Conservation (phyloP, 108 stramenopile genomes). For the Aurantiochytrium sp. region DNA sequence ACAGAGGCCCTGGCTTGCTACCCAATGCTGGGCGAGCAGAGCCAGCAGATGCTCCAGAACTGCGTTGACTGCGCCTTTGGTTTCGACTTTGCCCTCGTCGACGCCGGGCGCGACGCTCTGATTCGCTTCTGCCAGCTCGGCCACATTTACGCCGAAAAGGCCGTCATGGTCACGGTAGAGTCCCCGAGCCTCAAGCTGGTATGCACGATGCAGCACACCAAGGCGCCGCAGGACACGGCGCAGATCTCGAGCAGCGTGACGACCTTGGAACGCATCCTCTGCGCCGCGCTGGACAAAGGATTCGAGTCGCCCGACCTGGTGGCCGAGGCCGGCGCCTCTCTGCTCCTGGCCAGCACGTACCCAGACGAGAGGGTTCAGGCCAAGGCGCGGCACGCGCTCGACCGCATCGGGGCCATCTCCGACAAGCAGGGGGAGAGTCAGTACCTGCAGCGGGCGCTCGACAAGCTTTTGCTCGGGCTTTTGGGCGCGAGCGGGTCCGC, state of each 20-base stretch:
- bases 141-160: not conserved
- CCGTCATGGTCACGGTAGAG: slow-evolving; percentile 1
- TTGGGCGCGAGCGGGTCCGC: not conserved
- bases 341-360: slow-evolving; percentile 1
- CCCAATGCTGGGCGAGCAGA: not conserved
- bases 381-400: not conserved
- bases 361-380: not conserved
- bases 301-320: not conserved
- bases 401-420: not conserved
- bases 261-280: not conserved
- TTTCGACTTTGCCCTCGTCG: not conserved
- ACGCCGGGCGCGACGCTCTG: not conserved
- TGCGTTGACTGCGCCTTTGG: slow-evolving; percentile 7
- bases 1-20: not conserved
- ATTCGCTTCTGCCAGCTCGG: not conserved
- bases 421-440: not conserved
- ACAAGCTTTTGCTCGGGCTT: slow-evolving; percentile 14
- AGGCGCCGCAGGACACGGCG: not conserved
- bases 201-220: not conserved
- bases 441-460: slow-evolving; percentile 4
- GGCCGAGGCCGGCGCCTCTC: not conserved
- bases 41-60: not conserved
- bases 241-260: not conserved
- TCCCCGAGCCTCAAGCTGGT: not conserved
- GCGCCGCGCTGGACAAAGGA: slow-evolving; percentile 2